Evolutionary conservation across 2,329 filamentous ascomycete species (phyloP).

Genomic region (Passalora sequoiae): DNA sequence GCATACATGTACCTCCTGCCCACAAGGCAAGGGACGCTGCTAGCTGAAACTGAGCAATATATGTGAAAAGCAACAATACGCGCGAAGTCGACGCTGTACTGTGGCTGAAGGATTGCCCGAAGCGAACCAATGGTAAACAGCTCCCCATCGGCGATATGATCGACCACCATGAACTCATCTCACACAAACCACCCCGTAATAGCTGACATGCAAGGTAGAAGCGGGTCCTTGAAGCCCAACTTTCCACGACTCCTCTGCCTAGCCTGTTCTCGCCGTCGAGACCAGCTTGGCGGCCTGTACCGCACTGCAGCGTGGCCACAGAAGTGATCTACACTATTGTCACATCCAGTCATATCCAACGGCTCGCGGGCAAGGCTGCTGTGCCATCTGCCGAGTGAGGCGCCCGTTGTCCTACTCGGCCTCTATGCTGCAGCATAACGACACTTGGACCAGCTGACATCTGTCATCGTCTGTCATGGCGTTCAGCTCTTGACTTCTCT

Average conservation of each 20-base stretch:
- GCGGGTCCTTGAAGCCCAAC: constrained; percentile 1
- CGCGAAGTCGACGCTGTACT: constrained; percentile 2
- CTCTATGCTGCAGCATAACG: too few relatives aligned
- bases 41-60: constrained; percentile 8
- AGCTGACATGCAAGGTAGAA: constrained; percentile 11
- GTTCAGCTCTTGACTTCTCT: not conserved
- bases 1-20: not conserved
- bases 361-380: too few relatives aligned
- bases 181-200: too few relatives aligned
- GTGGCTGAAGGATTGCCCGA: too few relatives aligned
- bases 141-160: constrained; percentile 5
- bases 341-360: too few relatives aligned
- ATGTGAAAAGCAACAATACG: constrained; percentile 12
- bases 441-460: too few relatives aligned
- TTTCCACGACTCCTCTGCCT: not conserved
- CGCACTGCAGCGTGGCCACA: too few relatives aligned
- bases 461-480: not conserved
- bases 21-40: constrained; percentile 9
- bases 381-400: too few relatives aligned
- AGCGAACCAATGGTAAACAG: constrained; percentile 12
- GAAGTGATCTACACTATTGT: not conserved
- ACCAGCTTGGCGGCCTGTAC: not conserved
- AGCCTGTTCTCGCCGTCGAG: not conserved
- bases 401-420: too few relatives aligned
- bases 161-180: too few relatives aligned